phyloP scores from a whole-genome alignment of 306 rosid genomes.

The Leucaena leucocephala region DNA sequence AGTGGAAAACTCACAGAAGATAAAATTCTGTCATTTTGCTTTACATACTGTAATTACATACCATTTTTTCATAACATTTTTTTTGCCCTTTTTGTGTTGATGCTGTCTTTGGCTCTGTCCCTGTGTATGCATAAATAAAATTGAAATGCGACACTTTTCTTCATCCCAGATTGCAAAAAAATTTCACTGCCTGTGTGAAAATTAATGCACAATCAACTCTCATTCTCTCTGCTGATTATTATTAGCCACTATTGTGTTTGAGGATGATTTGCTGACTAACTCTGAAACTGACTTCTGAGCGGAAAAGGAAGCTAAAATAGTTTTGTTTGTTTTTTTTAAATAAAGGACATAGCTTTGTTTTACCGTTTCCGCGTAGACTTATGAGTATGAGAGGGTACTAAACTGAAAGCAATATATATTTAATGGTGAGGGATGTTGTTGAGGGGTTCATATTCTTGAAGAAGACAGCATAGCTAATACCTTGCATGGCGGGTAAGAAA shows the following conservation, averaged over 20 bases:
- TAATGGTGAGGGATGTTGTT: slow-evolving; percentile 9
- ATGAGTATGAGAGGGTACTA: background rate
- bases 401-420: background rate
- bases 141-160: slow-evolving; percentile 40
- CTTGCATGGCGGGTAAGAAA: slow-evolving; percentile 30
- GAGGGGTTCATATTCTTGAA: slow-evolving; percentile 37
- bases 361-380: background rate
- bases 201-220: slow-evolving; percentile 39
- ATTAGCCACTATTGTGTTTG: background rate
- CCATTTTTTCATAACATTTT: slow-evolving; percentile 40
- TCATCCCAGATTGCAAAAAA: slow-evolving; percentile 38
- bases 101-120: slow-evolving; percentile 43
- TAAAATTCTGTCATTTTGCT: slow-evolving; percentile 51
- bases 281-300: slow-evolving; percentile 22
- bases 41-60: slow-evolving; percentile 78
- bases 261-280: background rate
- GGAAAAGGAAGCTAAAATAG: background rate
- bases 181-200: slow-evolving; percentile 41
- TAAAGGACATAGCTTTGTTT: slow-evolving; percentile 24
- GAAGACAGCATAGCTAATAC: slow-evolving; percentile 37
- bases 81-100: slow-evolving; percentile 42
- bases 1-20: slow-evolving; percentile 44
- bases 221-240: background rate
- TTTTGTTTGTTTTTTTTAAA: background rate
- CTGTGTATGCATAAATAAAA: slow-evolving; percentile 51